Conservation (phyloP, 2,329 filamentous ascomycete genomes). For the Dactylella cylindrospora region DNA sequence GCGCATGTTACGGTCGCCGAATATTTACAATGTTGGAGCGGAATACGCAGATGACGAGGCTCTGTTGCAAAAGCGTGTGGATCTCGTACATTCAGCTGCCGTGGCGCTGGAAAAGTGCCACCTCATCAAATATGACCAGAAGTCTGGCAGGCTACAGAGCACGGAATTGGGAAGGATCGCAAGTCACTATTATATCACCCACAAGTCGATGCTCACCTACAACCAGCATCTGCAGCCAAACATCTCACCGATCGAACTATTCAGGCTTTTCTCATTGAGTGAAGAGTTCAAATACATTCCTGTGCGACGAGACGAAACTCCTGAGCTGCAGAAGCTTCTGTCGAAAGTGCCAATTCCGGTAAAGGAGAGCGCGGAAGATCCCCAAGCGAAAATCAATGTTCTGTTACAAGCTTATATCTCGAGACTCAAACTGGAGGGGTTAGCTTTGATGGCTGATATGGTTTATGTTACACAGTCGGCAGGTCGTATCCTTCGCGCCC, state of each 20-base stretch:
- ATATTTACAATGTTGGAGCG: constrained; percentile 89
- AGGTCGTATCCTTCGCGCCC: constrained; percentile 87
- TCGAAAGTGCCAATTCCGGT: constrained; percentile 90
- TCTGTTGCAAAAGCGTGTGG: constrained; percentile 94
- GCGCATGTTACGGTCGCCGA: constrained; percentile 92
- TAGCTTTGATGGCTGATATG: constrained; percentile 96
- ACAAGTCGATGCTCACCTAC: constrained; percentile 95
- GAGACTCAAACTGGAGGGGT: constrained; percentile 84
- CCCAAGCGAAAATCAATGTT: constrained; percentile 97
- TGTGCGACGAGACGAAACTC: constrained; percentile 93
- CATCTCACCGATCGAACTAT: constrained; percentile 90
- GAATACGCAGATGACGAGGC: constrained; percentile 93
- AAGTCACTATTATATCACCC: constrained; percentile 97
- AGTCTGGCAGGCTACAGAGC: constrained; percentile 80
- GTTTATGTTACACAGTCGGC: constrained; percentile 98
- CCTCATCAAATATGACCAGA: constrained; percentile 93
- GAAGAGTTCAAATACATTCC: constrained; percentile 99
- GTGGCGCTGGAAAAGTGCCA: constrained; percentile 81
- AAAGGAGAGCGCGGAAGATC: constrained; percentile 95
- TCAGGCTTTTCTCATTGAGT: constrained; percentile 92
- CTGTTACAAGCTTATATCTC: constrained; percentile 96
- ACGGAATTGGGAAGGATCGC: constrained; percentile 94
- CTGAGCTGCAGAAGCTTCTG: constrained; percentile 89
- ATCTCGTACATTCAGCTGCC: constrained; percentile 91
- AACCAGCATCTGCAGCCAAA: constrained; percentile 92